Percentiles rank a stretch among this genome's conserved stretches.
These are phyloP conservation scores for Wickerhamiella brachini DNA, from an alignment of 805 yeast genomes.

Conservation along the genomic window DNA sequence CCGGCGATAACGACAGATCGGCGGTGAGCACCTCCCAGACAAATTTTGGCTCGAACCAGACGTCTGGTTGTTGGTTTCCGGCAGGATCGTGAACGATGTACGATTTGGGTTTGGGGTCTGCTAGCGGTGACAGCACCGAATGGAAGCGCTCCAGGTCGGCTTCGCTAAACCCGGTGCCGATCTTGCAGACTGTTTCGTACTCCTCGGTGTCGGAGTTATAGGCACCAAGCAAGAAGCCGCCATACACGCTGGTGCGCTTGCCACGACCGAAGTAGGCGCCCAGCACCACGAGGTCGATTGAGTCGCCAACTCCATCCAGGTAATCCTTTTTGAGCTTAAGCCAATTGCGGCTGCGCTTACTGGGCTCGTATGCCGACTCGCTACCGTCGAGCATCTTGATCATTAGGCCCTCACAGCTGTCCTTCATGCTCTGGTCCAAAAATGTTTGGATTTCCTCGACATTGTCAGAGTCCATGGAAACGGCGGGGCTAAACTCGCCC, in stretches of 20 bases:
- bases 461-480: conserved; percentile 53
- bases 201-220: conserved; percentile 87
- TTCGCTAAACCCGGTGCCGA: conserved; percentile 94
- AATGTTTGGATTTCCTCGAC: conserved; percentile 64
- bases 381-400: conserved; percentile 72
- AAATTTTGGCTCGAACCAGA: conserved; percentile 81
- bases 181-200: conserved; percentile 88
- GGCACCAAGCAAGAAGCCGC: conserved; percentile 84
- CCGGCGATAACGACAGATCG: conserved; percentile 75
- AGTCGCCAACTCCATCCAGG: conserved; percentile 89
- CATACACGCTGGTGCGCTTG: conserved; percentile 87
- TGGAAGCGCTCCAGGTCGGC: conserved; percentile 54
- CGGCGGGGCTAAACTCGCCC: conserved; percentile 77
- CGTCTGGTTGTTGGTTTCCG: conserved; percentile 67
- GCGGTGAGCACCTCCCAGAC: conserved; percentile 87
- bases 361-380: conserved; percentile 83
- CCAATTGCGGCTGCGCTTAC: conserved; percentile 92
- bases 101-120: conserved; percentile 46
- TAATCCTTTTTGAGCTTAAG: conserved; percentile 90
- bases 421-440: conserved; percentile 77
- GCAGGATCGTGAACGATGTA: conserved; percentile 52
- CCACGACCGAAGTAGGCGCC: conserved; percentile 94
- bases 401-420: conserved; percentile 93
- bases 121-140: conserved; percentile 52
- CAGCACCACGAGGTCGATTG: conserved; percentile 79